Evolutionary conservation across 768 basidiomycete genomes (phyloP).

Genomic region (Podaxis carcinomalis): DNA sequence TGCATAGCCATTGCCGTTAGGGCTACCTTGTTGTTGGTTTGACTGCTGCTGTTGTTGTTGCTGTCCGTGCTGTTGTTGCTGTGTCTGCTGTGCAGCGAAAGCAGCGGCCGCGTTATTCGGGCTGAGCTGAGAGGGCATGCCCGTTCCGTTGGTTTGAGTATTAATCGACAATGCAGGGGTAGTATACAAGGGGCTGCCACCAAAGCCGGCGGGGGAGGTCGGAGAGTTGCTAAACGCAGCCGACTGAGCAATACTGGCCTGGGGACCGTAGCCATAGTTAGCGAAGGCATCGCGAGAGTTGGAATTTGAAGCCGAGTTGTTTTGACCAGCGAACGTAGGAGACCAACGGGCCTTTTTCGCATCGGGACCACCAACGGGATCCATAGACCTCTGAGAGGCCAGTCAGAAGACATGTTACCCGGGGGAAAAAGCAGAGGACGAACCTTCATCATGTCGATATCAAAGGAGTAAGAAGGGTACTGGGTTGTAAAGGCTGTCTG

Average conservation of each 20-base stretch:
- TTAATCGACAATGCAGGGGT: constrained; percentile 69
- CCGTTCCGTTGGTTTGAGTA: constrained; percentile 49
- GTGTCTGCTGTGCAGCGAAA: constrained; percentile 40
- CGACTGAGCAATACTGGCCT: constrained; percentile 58
- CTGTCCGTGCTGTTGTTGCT: constrained; percentile 40
- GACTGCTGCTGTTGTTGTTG: constrained; percentile 37
- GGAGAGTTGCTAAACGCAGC: constrained; percentile 44
- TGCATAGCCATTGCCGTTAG: constrained; percentile 49
- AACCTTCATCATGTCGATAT: constrained; percentile 93
- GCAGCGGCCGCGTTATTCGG: constrained; percentile 58
- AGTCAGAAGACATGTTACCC: constrained; percentile 6
- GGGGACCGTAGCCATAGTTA: constrained; percentile 84
- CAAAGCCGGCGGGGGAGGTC: constrained; percentile 40
- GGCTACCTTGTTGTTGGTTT: constrained; percentile 32
- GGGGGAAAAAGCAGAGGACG: constrained; percentile 14
- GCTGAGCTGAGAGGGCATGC: constrained; percentile 58
- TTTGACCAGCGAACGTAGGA: constrained; percentile 47
- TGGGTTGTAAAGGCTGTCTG: constrained; percentile 67
- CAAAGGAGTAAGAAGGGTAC: constrained; percentile 71
- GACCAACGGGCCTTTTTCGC: constrained; percentile 92
- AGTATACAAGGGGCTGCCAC: constrained; percentile 63
- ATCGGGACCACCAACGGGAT: constrained; percentile 75
- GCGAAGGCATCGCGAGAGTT: constrained; percentile 65
- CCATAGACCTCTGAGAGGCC: constrained; percentile 72
- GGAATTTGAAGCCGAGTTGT: constrained; percentile 12